Base-by-base conservation (phyloP, 768 basidiomycete genomes). In the Clitopilus passeckerianus region DNA sequence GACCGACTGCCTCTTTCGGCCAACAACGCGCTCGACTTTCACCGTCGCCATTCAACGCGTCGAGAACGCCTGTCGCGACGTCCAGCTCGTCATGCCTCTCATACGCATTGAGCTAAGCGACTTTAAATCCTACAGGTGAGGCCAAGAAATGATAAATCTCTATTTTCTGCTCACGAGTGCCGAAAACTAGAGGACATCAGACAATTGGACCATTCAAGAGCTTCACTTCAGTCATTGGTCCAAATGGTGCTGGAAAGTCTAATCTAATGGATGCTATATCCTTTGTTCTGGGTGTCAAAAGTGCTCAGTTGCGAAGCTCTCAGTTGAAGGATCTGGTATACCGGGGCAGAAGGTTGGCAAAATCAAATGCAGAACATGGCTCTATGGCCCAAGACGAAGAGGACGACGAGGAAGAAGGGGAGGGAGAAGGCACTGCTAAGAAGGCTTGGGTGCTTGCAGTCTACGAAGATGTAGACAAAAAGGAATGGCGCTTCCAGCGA, bases 261-360 rank as follows among this genome's bases (percentile, higher is more conserved):
- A 99, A 99, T 71, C 85, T 98, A 58, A 98, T 98, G 97, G 97
- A 99, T 70, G 97, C 97, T 56, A 98, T 99, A 64, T 98, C 97
- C 3, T 98, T 99, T 70, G 97, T 98, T 8, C 86, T 99, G 6
- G 97, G 97, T 30, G 90, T 98, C 27, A 94, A 95, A 77, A 95
- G 92, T 61, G 90, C 88, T 1, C 93, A 97, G 63, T 80, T 99
- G 34, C 84, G 96, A 52, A 94, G 91, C 68, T 93, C 92, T 50
- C 95, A 98, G 66, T 78, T 98, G 23, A 95, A 93, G 68, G 97
- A 98, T 71, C 80, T 99, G 43, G 92, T 99, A 5, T 98, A 98
- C 72, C 91, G 97, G 18, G 95, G 94, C n/a, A 67, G 83, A 61
- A 76, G 86, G 61, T 79, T 93, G 16, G 86, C 84, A 4, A 81